Percentiles rank a stretch among this genome's conserved stretches.
phyloP scores from a whole-genome alignment of 2,329 filamentous ascomycete species.

The Neurospora sp. region DNA sequence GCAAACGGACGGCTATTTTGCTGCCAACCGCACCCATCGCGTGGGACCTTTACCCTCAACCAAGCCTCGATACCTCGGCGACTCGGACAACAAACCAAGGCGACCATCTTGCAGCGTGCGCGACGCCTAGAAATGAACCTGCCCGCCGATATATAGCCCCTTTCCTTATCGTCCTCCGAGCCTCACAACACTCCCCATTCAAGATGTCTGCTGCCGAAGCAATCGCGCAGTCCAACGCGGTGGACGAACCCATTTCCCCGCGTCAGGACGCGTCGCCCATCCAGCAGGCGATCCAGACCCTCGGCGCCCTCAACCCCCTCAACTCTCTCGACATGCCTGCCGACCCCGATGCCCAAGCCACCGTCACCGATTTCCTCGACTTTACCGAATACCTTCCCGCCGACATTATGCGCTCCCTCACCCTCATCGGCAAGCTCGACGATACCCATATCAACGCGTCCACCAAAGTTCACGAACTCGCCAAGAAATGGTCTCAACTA shows the following conservation, averaged over 20 bases:
- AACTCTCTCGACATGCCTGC: constrained; percentile 40
- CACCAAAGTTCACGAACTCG: constrained; percentile 43
- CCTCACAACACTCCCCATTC: not conserved
- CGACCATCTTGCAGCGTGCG: not conserved
- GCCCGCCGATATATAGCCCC: not conserved
- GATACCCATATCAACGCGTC: constrained; percentile 47
- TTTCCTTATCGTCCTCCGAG: not conserved
- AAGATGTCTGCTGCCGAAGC: not conserved
- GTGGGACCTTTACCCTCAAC: not conserved
- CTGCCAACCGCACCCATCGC: not conserved
- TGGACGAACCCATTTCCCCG: constrained; percentile 26
- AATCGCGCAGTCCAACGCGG: constrained; percentile 12
- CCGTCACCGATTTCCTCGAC: constrained; percentile 61
- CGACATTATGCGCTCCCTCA: constrained; percentile 55
- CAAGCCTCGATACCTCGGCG: not conserved
- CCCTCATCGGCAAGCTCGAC: constrained; percentile 55
- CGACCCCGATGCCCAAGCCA: constrained; percentile 58
- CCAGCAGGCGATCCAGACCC: constrained; percentile 22
- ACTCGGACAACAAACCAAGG: not conserved
- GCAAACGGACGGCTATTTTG: not conserved
- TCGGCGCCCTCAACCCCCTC: constrained; percentile 25
- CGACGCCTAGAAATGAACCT: not conserved
- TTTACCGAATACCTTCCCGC: constrained; percentile 60
- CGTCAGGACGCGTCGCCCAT: constrained; percentile 25
- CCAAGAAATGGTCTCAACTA: constrained; percentile 45